Evolutionary conservation across 2,329 filamentous ascomycete species (phyloP), one percentile per base, ranked within the genome.

Genomic region (Zymoseptoria ardabiliae): DNA sequence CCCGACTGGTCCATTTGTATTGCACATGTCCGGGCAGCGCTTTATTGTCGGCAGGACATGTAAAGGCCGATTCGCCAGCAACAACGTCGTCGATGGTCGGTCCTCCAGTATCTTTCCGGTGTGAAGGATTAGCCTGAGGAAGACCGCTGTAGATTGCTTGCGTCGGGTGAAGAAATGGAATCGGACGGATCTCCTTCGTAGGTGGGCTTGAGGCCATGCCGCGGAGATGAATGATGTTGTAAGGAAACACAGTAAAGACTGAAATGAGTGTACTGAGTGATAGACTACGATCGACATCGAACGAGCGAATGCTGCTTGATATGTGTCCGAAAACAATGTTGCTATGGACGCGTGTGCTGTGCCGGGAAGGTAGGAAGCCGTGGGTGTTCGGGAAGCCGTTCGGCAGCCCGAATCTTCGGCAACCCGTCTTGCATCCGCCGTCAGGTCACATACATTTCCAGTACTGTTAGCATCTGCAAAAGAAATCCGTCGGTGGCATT

Each of bases 1-100:
- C 74, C n/a, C 75, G 71, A 23, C 74, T 74, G 2, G 70, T 73
- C 75, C 75, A 77, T 57, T 74, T 73, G 63, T 64, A 74, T 6
- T 58, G 61, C n/a, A 69, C 57, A 28, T 63, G 63, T 1, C 63
- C 55, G 13, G 56, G 53, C 45, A 55, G 20, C 30, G 28, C 41
- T 25, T 35, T 35, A 0, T 45, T 22, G n/a, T 49, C 48, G 28
- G 20, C 35, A 7, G 35, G 35, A 45, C 13, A 45, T 4, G 35
- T 45, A 5, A n/a, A 7, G 13, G 3, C 13, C 11, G 35, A 17
- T 45, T 17, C 35, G 13, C 35, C 17, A 17, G 35, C 35, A 45
- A 17, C 35, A 17, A 17, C 13, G 35, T 45, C 35, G 35, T 45
- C 35, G 35, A 17, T n/a, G 13, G 6, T 45, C 35, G 35, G 13